These are phyloP conservation scores for Acacia pycnantha DNA, from an alignment of 331 rosid species.

Conservation along the genomic window DNA sequence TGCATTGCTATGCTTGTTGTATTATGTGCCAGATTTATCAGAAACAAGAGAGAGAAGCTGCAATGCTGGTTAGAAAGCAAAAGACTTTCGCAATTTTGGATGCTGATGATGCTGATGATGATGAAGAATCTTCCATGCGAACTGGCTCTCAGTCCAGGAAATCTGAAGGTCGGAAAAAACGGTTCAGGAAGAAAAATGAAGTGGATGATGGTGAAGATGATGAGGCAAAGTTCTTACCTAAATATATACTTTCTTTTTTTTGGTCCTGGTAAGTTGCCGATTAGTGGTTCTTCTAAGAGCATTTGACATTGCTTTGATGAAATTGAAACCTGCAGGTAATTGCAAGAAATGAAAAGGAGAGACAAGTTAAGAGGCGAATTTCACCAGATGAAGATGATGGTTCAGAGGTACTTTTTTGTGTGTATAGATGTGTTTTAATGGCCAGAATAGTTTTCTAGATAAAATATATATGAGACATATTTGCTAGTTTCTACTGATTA, in stretches of 20 bases:
- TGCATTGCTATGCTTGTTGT: slow-evolving; percentile 19
- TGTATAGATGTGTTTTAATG: slow-evolving; percentile 8
- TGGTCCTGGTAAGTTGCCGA: slow-evolving; percentile 27
- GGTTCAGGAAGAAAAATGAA: slow-evolving; percentile 76
- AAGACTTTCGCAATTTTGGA: slow-evolving; percentile 69
- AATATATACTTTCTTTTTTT: slow-evolving; percentile 30
- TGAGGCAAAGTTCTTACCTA: slow-evolving; percentile 54
- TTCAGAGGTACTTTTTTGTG: slow-evolving; percentile 64
- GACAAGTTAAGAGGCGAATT: slow-evolving; percentile 63
- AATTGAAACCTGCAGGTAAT: slow-evolving; percentile 55
- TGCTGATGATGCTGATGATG: slow-evolving; percentile 52
- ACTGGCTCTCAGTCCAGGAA: slow-evolving; percentile 44
- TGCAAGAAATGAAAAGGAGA: slow-evolving; percentile 48
- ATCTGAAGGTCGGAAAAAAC: slow-evolving; percentile 46
- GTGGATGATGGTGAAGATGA: slow-evolving; percentile 68
- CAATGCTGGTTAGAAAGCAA: slow-evolving; percentile 72
- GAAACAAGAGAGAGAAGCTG: slow-evolving; percentile 88
- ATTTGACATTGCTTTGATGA: slow-evolving; percentile 35
- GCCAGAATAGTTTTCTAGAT: background rate
- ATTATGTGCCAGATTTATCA: slow-evolving; percentile 64
- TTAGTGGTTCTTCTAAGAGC: slow-evolving; percentile 33
- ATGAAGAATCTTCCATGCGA: slow-evolving; percentile 36
- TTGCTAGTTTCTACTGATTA: slow-evolving; percentile 17
- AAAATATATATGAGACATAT: background rate
- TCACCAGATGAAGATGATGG: slow-evolving; percentile 55